These are phyloP conservation scores for Papiliotrema laurentii DNA, from an alignment of 1,284 basidiomycete species.

Conservation along the genomic window DNA sequence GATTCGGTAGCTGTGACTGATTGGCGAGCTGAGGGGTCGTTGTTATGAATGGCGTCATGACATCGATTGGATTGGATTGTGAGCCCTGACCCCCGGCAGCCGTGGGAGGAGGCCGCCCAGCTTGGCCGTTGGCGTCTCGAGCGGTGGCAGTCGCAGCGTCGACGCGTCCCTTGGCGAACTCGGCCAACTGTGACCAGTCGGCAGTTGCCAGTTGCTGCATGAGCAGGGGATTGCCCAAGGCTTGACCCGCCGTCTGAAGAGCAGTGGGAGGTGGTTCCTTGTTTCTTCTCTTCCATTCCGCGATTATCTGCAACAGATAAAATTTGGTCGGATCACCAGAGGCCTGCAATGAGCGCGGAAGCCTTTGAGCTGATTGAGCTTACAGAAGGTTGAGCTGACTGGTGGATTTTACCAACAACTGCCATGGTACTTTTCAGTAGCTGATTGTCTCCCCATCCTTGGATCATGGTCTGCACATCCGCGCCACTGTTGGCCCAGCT, in stretches of 20 bases:
- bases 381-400: background rate
- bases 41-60: constrained; percentile 4
- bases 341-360: background rate
- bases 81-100: background rate
- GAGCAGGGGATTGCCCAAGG: constrained; percentile 1
- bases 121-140: background rate
- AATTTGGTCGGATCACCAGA: constrained; percentile 7
- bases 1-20: background rate
- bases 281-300: constrained; percentile 13
- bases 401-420: background rate
- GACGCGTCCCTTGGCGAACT: background rate
- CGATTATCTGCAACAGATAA: constrained; percentile 11
- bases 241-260: background rate
- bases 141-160: background rate
- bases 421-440: constrained; percentile 1
- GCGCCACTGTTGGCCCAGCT: background rate
- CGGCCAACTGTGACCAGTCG: constrained; percentile 2
- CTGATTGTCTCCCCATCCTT: constrained; percentile 3
- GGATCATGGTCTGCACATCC: constrained; percentile 4
- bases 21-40: background rate
- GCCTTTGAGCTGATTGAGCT: background rate
- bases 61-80: constrained; percentile 9
- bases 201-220: background rate
- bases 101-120: background rate
- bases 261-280: constrained; percentile 5